phyloP scores from a whole-genome alignment of 352 stramenopile genomes.

The Pelagophyceae sp. region DNA sequence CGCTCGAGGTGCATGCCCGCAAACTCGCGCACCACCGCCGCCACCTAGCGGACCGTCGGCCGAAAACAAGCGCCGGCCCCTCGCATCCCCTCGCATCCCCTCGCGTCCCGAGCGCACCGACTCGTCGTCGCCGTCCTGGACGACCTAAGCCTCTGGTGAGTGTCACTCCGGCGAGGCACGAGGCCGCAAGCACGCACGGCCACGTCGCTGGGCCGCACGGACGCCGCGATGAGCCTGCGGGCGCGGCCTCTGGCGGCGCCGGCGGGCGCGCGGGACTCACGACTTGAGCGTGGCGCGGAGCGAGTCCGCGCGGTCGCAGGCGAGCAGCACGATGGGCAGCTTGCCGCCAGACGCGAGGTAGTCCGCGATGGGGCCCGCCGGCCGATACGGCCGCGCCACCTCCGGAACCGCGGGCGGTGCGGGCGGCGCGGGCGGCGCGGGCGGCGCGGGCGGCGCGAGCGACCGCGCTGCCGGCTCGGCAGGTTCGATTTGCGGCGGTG shows the following conservation, averaged over 20 bases:
- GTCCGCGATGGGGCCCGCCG: constrained; percentile 21
- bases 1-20: constrained; percentile 18
- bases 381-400: not conserved
- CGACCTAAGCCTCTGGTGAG: constrained; percentile 11
- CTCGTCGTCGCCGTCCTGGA: constrained; percentile 21
- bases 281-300: constrained; percentile 26
- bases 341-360: constrained; percentile 24
- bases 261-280: not conserved
- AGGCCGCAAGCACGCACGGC: not conserved
- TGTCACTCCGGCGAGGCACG: not conserved
- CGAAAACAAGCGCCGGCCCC: not conserved
- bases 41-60: too few relatives aligned
- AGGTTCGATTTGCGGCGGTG: not conserved
- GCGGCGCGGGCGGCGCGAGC: too few relatives aligned
- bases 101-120: not conserved
- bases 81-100: not conserved
- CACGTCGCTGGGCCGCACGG: not conserved
- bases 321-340: constrained; percentile 30
- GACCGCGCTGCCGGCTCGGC: not conserved
- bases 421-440: too few relatives aligned
- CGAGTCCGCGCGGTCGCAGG: constrained; percentile 23
- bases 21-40: constrained; percentile 18
- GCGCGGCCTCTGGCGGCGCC: not conserved
- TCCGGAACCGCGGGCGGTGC: too few relatives aligned
- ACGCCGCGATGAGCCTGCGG: not conserved